Base-by-base conservation (phyloP, 2,329 filamentous ascomycete species). In the Hypoxylon sp. region DNA sequence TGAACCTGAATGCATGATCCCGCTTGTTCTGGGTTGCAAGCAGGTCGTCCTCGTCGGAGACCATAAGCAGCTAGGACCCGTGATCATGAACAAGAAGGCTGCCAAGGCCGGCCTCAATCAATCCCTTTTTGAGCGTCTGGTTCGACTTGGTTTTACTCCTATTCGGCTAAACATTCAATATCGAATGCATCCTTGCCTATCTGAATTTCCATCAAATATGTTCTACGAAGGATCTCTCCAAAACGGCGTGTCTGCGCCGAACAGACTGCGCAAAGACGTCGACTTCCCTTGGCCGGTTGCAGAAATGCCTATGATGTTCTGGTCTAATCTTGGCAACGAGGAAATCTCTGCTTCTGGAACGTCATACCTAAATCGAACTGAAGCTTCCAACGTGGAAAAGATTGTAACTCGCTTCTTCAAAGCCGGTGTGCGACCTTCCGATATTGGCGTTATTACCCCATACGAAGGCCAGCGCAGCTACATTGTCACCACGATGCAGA, bases 31-130 rank as follows among this genome's bases (percentile, higher is more conserved):
- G 20, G 95, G 95, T 52, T 99, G 95, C 84, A 99, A 99, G 81
- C 95, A 99, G 78, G 93, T 97, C 51, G 95, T 99, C n/a, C 86
- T 99, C 34, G 95, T 99, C 43, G 95, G 95, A 75, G 95, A 99
- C 75, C 95, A 99, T 79, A 96, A 98, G 79, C 95, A 99, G 77
- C 87, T 99, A 68, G 95, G 95, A 0, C 95, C 95, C 1, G 95
- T 99, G 72, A 98, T 99, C 76, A 99, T 99, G 94, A 99, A 99
- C 85, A 99, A 99, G 85, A 98, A 98, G 80, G 95, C 95, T 13
- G 95, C 95, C 65, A 98, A 98, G 80, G 95, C 95, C 57, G 95
- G 95, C 64, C 84, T 99, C 15, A 97, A 98, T 79, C 95, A 98
- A 78, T 98, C 94, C n/a, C 84, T 99, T 8, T 99, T 99, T 74